Base-by-base conservation (phyloP, 768 basidiomycete species). In the Myochromella boudieri region DNA sequence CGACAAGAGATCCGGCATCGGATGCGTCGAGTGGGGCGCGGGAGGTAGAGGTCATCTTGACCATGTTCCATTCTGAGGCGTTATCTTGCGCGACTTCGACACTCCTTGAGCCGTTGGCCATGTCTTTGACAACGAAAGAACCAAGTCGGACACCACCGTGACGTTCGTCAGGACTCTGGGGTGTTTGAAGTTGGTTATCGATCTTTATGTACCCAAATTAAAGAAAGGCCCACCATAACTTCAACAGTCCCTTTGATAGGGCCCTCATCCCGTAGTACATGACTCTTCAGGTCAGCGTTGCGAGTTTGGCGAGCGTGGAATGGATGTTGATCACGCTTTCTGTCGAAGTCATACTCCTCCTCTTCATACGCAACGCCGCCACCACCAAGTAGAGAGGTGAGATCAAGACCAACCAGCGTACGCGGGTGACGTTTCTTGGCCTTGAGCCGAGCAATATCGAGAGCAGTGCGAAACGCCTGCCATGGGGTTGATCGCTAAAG, bases 21-120 rank as follows among this genome's bases (percentile, higher is more conserved):
- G 44, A 14, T 12, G 51, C 50, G 50, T 55, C 41, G 7, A 53
- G 42, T 11, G 38, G 17, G 2, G 44, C 31, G 7, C 38, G 37
- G 6, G 40, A 28, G 12, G 32, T 20, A 11, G 22, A 18, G 33
- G 51, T 6, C 15, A 42, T 50, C 15, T 51, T 31, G 43, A 74
- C 62, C 54, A 82, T 64, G 51, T 62, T 67, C 43, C 63, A 66
- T 43, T 74, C 66, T 3, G 80, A 80, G 4, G 79, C 80, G 55
- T 74, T 74, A n/a, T n/a, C n/a, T n/a, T n/a, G n/a, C n/a, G n/a
- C n/a, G n/a, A n/a, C n/a, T n/a, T n/a, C n/a, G 42, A 83, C 57
- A 32, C 68, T 60, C 53, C 72, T 74, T 12, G 59, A 56, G 21
- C 62, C 62, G 44, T 63, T 59, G 28, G 51, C 43, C 26, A 27